Evolutionary conservation across 2,329 filamentous ascomycete species (phyloP).

Genomic region (Penicillium griseofulvum): DNA sequence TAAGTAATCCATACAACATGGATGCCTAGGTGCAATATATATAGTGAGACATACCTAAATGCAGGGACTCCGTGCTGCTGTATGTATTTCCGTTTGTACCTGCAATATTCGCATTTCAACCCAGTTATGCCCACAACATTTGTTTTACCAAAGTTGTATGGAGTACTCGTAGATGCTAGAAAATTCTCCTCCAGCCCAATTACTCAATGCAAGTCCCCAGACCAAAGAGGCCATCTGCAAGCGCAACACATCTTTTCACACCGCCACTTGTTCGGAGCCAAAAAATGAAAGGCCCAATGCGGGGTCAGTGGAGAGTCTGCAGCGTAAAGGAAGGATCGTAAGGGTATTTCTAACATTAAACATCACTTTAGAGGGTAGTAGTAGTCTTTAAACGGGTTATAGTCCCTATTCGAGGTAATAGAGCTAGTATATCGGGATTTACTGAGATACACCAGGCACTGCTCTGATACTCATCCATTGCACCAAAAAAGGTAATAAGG

Average conservation of each 20-base stretch:
- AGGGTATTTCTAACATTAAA: background rate
- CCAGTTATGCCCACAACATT: background rate
- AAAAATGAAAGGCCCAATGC: conserved; percentile 10
- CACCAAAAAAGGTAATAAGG: too few species aligned
- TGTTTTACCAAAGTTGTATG: background rate
- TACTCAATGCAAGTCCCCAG: background rate
- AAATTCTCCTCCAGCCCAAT: background rate
- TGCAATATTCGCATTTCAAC: background rate
- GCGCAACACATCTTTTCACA: conserved; percentile 20
- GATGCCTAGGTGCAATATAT: too few species aligned
- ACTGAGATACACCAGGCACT: too few species aligned
- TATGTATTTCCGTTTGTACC: background rate
- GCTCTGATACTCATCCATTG: too few species aligned
- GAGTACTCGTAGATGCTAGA: background rate
- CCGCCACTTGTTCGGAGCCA: conserved; percentile 20
- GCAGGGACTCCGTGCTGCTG: background rate
- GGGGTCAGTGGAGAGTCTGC: conserved; percentile 11
- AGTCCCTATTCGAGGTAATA: too few species aligned
- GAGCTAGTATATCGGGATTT: too few species aligned
- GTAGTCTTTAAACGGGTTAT: too few species aligned
- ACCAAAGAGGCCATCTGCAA: conserved; percentile 14
- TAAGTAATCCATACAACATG: background rate
- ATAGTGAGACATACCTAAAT: background rate
- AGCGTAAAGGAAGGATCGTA: background rate
- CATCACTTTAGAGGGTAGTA: too few species aligned